phyloP scores from a whole-genome alignment of 352 stramenopile species.

The Aphanomyces invadans region DNA sequence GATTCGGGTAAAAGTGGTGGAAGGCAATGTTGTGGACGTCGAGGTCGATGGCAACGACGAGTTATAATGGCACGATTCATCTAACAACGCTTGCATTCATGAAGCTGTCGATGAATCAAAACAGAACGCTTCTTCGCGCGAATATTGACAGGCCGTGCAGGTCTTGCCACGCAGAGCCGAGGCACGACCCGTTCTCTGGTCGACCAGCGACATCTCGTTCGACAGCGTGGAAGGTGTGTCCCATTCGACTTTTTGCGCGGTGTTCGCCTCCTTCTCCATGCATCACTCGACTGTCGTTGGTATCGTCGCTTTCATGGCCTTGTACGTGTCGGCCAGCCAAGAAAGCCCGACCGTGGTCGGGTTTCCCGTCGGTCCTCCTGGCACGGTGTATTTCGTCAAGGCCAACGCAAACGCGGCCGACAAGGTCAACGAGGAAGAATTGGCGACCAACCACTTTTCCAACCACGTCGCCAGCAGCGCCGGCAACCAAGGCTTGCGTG shows the following conservation, averaged over 20 bases:
- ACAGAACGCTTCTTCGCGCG: neutral
- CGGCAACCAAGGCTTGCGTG: neutral
- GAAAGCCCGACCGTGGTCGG: neutral
- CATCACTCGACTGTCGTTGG: neutral
- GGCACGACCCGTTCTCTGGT: neutral
- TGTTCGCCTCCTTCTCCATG: neutral
- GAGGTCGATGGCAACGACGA: conserved; percentile 23
- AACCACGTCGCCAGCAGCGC: conserved; percentile 17
- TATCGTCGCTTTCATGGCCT: neutral
- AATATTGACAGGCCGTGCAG: no score
- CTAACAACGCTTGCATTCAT: neutral
- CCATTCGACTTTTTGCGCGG: no score
- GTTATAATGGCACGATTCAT: neutral
- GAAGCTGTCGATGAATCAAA: neutral
- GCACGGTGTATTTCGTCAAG: neutral
- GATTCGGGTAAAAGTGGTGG: conserved; percentile 45
- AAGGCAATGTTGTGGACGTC: conserved; percentile 46
- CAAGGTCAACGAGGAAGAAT: conserved; percentile 3
- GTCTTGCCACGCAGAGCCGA: no score
- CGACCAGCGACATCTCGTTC: neutral
- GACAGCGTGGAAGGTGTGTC: neutral
- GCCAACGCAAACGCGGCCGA: neutral
- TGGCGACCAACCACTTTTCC: neutral
- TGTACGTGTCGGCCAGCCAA: neutral
- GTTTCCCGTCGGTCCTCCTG: conserved; percentile 3